Base-by-base conservation (phyloP, 208 protist genomes). In the Zelonia costaricensis region DNA sequence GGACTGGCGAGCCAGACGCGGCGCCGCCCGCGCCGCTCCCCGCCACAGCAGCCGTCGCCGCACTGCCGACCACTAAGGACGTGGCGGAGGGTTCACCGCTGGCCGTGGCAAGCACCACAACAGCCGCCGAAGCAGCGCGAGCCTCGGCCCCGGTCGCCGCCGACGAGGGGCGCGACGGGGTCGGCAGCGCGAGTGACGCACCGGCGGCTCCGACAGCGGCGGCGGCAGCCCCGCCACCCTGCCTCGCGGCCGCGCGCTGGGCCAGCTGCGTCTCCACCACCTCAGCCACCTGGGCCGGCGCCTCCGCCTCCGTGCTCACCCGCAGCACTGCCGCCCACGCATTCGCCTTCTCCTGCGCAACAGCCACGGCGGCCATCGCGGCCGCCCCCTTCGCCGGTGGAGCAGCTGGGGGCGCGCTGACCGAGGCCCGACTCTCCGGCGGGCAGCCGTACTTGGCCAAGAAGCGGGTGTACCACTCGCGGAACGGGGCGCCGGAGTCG, bases 381-480 rank as follows among this genome's bases (percentile, higher is more conserved):
- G 33, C 57, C 22, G 31, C 49, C 16, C 46, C 65, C 40, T 47
- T 54, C 27, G 51, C 23, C 12, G 63, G 16, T 36, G 57, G 18
- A 2, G 35, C 22, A 43, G 52, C n/a, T 2, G 46, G 20, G 16
- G 38, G 28, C 12, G 57, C 33, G 2, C 16, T 16, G 20, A 31
- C 7, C 22, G 30, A 28, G 23, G 48, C 49, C 40, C 36, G 30
- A 27, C 22, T 38, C 22, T 30, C 56, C 3, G 62, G 62, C 8
- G 69, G 62, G 51, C 35, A 49, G 62, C 62, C 62, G 56, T 59
- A 49, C 61, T 54, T 63, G 20, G 7, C 22, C 9, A 76, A 49
- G 10, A 76, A 63, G 22, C 45, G 58, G 28, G 30, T 55, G 48
- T 69, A 76, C 62, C 63, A 69, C 45, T 68, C 69, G 27, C 31